These are phyloP conservation scores for Lantana camara DNA, from an alignment of 257 asterid species.

Conservation along the genomic window DNA sequence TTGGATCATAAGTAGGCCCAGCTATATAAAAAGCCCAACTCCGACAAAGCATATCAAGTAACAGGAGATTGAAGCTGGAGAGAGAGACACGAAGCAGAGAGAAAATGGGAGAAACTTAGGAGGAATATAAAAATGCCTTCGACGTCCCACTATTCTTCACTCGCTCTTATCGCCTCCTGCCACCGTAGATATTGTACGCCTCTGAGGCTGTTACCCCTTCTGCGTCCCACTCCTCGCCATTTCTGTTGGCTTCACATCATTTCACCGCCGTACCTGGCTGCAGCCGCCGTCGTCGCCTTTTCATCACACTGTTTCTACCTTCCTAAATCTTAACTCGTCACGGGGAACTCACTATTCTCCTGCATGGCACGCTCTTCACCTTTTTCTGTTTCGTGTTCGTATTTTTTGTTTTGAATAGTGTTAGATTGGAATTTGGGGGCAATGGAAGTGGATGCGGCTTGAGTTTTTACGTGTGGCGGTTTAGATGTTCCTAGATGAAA, in stretches of 20 bases:
- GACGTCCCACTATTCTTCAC: constrained; percentile 33
- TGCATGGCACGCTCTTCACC: constrained; percentile 35
- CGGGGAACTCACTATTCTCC: constrained; percentile 70
- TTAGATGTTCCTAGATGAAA: background rate
- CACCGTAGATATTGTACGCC: constrained; percentile 54
- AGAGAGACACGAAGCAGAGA: constrained; percentile 30
- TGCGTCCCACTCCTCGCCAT: constrained; percentile 34
- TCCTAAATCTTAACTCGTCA: constrained; percentile 33
- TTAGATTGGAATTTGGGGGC: constrained; percentile 10
- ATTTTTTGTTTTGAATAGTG: background rate
- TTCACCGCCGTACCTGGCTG: constrained; percentile 32
- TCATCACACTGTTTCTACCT: constrained; percentile 41
- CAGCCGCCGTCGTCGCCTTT: constrained; percentile 27
- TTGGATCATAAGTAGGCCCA: constrained; percentile 7
- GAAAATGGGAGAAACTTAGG: constrained; percentile 33
- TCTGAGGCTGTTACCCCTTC: constrained; percentile 26
- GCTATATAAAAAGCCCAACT: background rate
- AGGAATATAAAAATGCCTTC: constrained; percentile 38
- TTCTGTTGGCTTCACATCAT: constrained; percentile 18
- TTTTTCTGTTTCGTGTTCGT: background rate
- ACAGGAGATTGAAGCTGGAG: constrained; percentile 17
- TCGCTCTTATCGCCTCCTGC: constrained; percentile 27
- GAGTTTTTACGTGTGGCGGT: background rate
- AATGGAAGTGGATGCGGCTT: background rate
- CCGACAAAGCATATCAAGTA: background rate